Conservation (phyloP, 106 monocot genomes). For the Dendrobium officinale region DNA sequence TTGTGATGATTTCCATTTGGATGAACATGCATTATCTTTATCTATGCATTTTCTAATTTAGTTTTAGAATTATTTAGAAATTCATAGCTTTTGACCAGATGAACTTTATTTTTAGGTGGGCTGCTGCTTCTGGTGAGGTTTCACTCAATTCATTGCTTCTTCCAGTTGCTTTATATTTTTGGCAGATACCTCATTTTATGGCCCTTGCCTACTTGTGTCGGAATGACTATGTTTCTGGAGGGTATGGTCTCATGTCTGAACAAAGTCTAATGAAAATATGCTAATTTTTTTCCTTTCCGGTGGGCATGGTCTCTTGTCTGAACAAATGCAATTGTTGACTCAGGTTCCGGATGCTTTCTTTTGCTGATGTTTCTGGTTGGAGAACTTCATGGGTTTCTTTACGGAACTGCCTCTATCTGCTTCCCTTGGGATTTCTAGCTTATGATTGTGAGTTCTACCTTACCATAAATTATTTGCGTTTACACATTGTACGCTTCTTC, state of each 20-base stretch:
- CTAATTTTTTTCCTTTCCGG: conserved; percentile 21
- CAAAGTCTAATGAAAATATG: neutral
- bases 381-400: conserved; percentile 86
- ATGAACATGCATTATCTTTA: neutral
- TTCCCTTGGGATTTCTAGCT: conserved; percentile 80
- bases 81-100: neutral
- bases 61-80: neutral
- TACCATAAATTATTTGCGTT: neutral
- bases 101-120: conserved; percentile 48
- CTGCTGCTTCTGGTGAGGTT: conserved; percentile 72
- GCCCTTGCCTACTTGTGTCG: conserved; percentile 96
- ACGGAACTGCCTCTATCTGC: conserved; percentile 83
- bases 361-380: conserved; percentile 77
- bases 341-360: conserved; percentile 88
- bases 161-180: conserved; percentile 93
- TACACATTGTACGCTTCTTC: neutral
- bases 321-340: neutral
- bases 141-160: conserved; percentile 79
- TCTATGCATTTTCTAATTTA: neutral
- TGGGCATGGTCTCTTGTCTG: conserved; percentile 34
- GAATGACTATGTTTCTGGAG: conserved; percentile 89
- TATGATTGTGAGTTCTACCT: conserved; percentile 72
- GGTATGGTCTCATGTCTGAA: conserved; percentile 27
- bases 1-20: neutral
- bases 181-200: conserved; percentile 99